Base-by-base conservation (phyloP, 169 alveolate species). In the Plasmodium chabaudi region DNA sequence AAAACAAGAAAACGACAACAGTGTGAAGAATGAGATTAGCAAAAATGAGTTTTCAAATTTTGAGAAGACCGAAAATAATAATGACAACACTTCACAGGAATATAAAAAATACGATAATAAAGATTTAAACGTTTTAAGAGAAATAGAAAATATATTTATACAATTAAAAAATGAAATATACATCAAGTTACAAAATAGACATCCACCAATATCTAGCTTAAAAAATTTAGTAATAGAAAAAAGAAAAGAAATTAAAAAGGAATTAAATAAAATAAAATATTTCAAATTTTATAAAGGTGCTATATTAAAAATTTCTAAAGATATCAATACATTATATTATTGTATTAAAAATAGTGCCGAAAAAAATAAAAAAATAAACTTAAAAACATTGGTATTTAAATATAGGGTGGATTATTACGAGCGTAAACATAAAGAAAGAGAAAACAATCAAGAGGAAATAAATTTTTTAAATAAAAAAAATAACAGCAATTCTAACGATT, bases 251-350 rank as follows among this genome's bases (percentile, higher is more conserved):
- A 63, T 77, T 19, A 49, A 63, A 49, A 77, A 63, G 23, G 79
- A 77, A 51, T 56, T 77, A 19, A 77, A 64, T 21, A 77, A 77
- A 77, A 77, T 77, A 17, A 77, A 51, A 47, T 77, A 47, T 47
- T 63, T 69, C 12, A 77, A 77, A 77, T 77, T 77, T 63, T 77
- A 77, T 42, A 77, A 77, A 67, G 88, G 65, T 69, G 63, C 57
- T 34, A 55, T 64, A 25, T 47, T 63, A 57, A 77, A 69, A 10
- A 77, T 77, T 49, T 77, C 77, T 7, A 77, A 77, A 68, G 88
- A 77, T 13, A 63, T 77, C 15, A 59, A 77, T 13, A 77, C 75
- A 59, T 21, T 77, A 27, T 63, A 63, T 46, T 64, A 39, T 21
- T 42, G 25, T 42, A 9, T 77, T n/a, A 53, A 55, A 42, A 25